Evolutionary conservation across 1,139 yeast genomes (phyloP).

Genomic region (Pichia sp.): DNA sequence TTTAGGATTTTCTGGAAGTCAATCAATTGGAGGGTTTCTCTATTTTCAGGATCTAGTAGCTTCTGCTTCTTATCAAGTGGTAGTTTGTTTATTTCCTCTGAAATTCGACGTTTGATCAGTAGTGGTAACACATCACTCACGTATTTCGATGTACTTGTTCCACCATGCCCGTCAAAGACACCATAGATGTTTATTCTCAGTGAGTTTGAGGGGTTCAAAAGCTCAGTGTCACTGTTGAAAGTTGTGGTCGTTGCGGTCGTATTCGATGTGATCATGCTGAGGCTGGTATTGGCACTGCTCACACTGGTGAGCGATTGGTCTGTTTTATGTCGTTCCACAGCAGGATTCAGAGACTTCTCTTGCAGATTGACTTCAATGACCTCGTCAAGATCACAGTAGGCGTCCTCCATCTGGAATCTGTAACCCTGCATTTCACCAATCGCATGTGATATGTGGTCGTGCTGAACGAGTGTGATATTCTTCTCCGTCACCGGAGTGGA

Average conservation of each 20-base stretch:
- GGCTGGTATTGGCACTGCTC: neutral
- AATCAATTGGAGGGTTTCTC: slow-evolving; percentile 21
- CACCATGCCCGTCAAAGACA: slow-evolving; percentile 82
- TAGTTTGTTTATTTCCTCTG: slow-evolving; percentile 18
- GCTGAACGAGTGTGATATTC: slow-evolving; percentile 39
- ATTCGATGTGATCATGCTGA: slow-evolving; percentile 4
- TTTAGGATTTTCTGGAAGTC: slow-evolving; percentile 38
- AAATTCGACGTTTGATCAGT: slow-evolving; percentile 19
- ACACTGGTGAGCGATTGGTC: slow-evolving; percentile 2
- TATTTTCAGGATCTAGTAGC: slow-evolving; percentile 14
- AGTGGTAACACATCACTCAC: slow-evolving; percentile 42
- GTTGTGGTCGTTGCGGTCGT: slow-evolving; percentile 2
- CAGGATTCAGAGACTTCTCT: neutral
- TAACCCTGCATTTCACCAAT: slow-evolving; percentile 81
- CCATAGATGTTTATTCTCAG: slow-evolving; percentile 55
- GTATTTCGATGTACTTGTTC: slow-evolving; percentile 54
- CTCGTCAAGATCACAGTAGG: slow-evolving; percentile 48
- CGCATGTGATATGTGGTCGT: slow-evolving; percentile 48
- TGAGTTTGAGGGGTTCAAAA: neutral
- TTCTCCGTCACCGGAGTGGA: slow-evolving; percentile 76
- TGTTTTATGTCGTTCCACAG: slow-evolving; percentile 5
- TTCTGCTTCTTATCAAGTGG: slow-evolving; percentile 17
- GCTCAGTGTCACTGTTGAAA: neutral
- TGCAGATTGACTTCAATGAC: slow-evolving; percentile 17
- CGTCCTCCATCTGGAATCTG: slow-evolving; percentile 73